phyloP scores from a whole-genome alignment of 2,329 filamentous ascomycete species.

The Neospermospora avenae region DNA sequence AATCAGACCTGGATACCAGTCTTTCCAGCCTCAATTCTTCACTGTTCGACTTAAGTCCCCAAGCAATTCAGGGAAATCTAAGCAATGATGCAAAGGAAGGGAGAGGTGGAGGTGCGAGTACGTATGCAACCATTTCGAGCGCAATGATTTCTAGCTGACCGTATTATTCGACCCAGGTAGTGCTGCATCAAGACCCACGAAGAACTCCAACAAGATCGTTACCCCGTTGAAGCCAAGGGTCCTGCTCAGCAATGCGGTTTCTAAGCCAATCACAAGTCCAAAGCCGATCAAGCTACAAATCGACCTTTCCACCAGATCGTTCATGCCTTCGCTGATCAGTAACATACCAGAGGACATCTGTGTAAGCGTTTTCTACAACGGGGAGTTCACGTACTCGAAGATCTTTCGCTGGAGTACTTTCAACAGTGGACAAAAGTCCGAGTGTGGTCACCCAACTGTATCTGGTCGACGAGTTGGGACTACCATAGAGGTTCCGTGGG shows the following conservation, averaged over 20 bases:
- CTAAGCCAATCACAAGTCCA: conserved; percentile 4
- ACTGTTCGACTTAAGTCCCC: background rate
- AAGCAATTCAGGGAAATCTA: background rate
- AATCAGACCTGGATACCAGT: background rate
- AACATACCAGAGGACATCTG: conserved; percentile 9
- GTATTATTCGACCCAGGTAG: background rate
- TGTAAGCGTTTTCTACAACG: conserved; percentile 18
- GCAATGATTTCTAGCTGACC: background rate
- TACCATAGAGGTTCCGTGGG: conserved; percentile 14
- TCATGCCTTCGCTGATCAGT: conserved; percentile 8
- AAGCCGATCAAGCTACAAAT: conserved; percentile 14
- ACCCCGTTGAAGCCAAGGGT: background rate
- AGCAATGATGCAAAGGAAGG: background rate
- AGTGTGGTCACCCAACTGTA: conserved; percentile 9
- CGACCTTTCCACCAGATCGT: conserved; percentile 10
- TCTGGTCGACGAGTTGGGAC: conserved; percentile 13
- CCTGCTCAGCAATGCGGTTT: background rate
- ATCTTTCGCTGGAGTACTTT: conserved; percentile 10
- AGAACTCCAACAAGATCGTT: background rate
- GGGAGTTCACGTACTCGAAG: conserved; percentile 12
- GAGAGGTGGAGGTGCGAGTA: background rate
- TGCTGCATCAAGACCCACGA: background rate
- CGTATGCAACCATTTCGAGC: background rate
- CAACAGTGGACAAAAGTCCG: background rate
- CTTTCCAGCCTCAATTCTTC: background rate